Evolutionary conservation across 2,329 filamentous ascomycete genomes (phyloP).

Genomic region (Mariannaea elegans): DNA sequence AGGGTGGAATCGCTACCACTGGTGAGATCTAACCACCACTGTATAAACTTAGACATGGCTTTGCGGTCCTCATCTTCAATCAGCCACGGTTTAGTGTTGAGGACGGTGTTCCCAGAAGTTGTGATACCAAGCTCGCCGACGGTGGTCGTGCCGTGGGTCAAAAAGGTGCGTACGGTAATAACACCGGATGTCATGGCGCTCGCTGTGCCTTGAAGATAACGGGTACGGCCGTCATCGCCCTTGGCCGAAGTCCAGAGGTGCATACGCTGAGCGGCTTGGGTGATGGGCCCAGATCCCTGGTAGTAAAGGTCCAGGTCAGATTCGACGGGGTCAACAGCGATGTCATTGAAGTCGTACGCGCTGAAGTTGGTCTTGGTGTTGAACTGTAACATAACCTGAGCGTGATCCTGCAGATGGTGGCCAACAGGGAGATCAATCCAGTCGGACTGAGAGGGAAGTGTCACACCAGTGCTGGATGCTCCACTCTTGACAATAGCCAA

Average conservation of each 20-base stretch:
- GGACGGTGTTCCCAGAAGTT: slow-evolving; percentile 35
- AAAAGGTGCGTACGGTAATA: slow-evolving; percentile 35
- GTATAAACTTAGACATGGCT: slow-evolving; percentile 37
- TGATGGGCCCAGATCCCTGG: slow-evolving; percentile 39
- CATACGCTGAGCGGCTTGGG: slow-evolving; percentile 40
- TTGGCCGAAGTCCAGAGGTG: slow-evolving; percentile 38
- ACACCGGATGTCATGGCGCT: slow-evolving; percentile 36
- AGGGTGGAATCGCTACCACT: slow-evolving; percentile 34
- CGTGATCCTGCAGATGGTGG: slow-evolving; percentile 65
- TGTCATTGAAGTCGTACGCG: slow-evolving; percentile 37
- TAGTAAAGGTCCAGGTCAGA: slow-evolving; percentile 37
- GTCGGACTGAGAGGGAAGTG: slow-evolving; percentile 57
- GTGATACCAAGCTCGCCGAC: slow-evolving; percentile 38
- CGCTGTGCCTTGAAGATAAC: slow-evolving; percentile 37
- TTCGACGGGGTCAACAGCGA: slow-evolving; percentile 23
- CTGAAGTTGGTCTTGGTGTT: slow-evolving; percentile 35
- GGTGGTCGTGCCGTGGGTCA: slow-evolving; percentile 37
- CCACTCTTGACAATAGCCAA: slow-evolving; percentile 57
- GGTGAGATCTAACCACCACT: slow-evolving; percentile 37
- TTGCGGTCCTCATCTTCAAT: slow-evolving; percentile 37
- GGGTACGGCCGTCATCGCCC: slow-evolving; percentile 34
- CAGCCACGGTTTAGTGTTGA: slow-evolving; percentile 41
- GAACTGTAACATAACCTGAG: slow-evolving; percentile 48
- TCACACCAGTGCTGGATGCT: slow-evolving; percentile 54
- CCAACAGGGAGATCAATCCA: slow-evolving; percentile 68